Evolutionary conservation across 768 basidiomycete genomes (phyloP).

Genomic region (button mushroom (Agaricus bisporus)): DNA sequence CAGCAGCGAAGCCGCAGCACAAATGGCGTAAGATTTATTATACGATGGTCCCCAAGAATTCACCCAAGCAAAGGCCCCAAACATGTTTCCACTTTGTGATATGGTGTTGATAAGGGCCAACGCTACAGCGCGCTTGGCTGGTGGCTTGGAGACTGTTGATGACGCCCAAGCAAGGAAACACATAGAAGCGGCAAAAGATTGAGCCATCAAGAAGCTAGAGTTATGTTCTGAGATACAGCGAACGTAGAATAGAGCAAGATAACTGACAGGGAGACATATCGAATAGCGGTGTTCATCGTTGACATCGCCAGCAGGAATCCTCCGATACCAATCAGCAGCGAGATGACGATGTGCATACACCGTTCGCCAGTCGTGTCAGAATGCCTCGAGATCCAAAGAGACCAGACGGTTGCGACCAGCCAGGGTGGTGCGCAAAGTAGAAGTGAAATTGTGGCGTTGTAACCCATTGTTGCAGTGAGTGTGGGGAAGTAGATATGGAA

Average conservation of each 20-base stretch:
- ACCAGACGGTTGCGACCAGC: slow-evolving; percentile 52
- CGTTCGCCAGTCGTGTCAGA: slow-evolving; percentile 70
- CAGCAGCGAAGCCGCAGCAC: slow-evolving; percentile 49
- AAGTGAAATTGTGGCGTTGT: slow-evolving; percentile 55
- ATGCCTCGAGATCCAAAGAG: slow-evolving; percentile 55
- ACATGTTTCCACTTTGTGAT: slow-evolving; percentile 77
- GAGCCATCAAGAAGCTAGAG: slow-evolving; percentile 69
- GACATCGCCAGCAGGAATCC: slow-evolving; percentile 63
- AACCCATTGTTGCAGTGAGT: slow-evolving; percentile 63
- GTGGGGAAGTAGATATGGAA: slow-evolving; percentile 77
- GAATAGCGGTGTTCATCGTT: slow-evolving; percentile 54
- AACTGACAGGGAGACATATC: slow-evolving; percentile 58
- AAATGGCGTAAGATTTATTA: slow-evolving; percentile 64
- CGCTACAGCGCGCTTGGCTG: slow-evolving; percentile 85
- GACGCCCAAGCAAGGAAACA: slow-evolving; percentile 52
- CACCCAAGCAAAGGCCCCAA: slow-evolving; percentile 79
- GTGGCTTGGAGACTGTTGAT: slow-evolving; percentile 49
- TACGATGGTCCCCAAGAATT: slow-evolving; percentile 67
- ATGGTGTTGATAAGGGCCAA: slow-evolving; percentile 79
- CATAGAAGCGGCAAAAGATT: slow-evolving; percentile 68
- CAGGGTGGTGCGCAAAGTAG: slow-evolving; percentile 56
- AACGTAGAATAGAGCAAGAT: not conserved
- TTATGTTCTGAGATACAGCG: not conserved
- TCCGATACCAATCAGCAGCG: slow-evolving; percentile 53
- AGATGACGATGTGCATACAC: slow-evolving; percentile 54